Percentiles rank a stretch among this genome's conserved stretches.
Conservation (phyloP, 257 asterid species). For the Nicotiana tabacum region DNA sequence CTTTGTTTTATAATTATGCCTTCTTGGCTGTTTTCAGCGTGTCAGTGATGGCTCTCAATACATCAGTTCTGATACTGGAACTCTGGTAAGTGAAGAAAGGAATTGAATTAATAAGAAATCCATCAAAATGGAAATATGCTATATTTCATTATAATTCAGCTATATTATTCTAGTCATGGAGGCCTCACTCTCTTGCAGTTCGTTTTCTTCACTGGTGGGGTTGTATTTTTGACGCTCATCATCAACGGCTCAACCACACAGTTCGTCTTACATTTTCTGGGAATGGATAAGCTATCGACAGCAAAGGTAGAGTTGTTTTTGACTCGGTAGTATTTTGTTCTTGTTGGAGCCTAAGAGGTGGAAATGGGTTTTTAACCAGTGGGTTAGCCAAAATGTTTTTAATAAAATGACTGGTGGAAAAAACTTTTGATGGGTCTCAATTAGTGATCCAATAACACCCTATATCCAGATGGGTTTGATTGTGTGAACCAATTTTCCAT, state of each 20-base stretch:
- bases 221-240: constrained; percentile 86
- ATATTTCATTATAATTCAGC: background rate
- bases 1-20: constrained; percentile 13
- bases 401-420: too few species aligned
- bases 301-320: constrained; percentile 56
- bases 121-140: background rate
- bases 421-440: too few species aligned
- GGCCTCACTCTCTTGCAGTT: constrained; percentile 53
- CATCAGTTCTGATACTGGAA: constrained; percentile 79
- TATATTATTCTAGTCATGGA: background rate
- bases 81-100: constrained; percentile 53
- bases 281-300: constrained; percentile 71
- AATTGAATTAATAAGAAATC: background rate
- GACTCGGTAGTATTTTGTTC: too few species aligned
- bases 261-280: constrained; percentile 56
- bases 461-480: too few species aligned
- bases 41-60: constrained; percentile 55
- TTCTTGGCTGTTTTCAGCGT: constrained; percentile 59
- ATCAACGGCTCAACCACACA: constrained; percentile 97
- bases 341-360: too few species aligned
- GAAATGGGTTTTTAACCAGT: too few species aligned
- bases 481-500: too few species aligned
- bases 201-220: constrained; percentile 95
- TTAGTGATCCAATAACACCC: too few species aligned
- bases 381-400: too few species aligned